Evolutionary conservation across 2,329 filamentous ascomycete species (phyloP).

Genomic region (Aspergillus uvarum): DNA sequence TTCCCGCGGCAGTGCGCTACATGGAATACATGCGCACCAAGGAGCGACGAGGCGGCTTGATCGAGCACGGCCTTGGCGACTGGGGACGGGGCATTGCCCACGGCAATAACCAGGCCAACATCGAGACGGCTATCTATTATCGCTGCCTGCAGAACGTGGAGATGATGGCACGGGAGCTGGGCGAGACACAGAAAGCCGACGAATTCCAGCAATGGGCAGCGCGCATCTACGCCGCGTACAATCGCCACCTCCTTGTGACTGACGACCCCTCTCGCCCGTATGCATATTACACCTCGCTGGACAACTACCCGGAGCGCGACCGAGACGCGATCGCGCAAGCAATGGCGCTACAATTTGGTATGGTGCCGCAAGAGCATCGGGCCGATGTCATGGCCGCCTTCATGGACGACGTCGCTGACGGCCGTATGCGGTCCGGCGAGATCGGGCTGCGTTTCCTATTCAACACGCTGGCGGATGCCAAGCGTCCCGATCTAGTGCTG

Average conservation of each 20-base stretch:
- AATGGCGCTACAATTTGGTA: constrained; percentile 23
- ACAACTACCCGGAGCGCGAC: constrained; percentile 19
- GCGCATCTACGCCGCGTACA: constrained; percentile 21
- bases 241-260: constrained; percentile 22
- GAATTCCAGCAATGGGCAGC: constrained; percentile 20
- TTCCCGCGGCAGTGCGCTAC: constrained; percentile 22
- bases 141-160: constrained; percentile 25
- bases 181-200: constrained; percentile 14
- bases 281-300: constrained; percentile 24
- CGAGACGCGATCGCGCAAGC: constrained; percentile 23
- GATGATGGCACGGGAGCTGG: constrained; percentile 25
- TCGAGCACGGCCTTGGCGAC: constrained; percentile 26
- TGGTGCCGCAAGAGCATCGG: constrained; percentile 17
- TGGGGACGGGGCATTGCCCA: constrained; percentile 28
- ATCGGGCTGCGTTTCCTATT: constrained; percentile 25
- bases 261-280: constrained; percentile 17
- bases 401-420: constrained; percentile 20
- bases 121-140: constrained; percentile 28
- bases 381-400: constrained; percentile 22
- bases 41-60: constrained; percentile 23
- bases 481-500: constrained; percentile 24
- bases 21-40: constrained; percentile 28
- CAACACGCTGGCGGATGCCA: constrained; percentile 23
- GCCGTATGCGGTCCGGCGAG: constrained; percentile 23
- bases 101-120: constrained; percentile 29